These are phyloP conservation scores for Cercospora citrullina DNA, from an alignment of 2,329 filamentous ascomycete species.

Conservation along the genomic window DNA sequence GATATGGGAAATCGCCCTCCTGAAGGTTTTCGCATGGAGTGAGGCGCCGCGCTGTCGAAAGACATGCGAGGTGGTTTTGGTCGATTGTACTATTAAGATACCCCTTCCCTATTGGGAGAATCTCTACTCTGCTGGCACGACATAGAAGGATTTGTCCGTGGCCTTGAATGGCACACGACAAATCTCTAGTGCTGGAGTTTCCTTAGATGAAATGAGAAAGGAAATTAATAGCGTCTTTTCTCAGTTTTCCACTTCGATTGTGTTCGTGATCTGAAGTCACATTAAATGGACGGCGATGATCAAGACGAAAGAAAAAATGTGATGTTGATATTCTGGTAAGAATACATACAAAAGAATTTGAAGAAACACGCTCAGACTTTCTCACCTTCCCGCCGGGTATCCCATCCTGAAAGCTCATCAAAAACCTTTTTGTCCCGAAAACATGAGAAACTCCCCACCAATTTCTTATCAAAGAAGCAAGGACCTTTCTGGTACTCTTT, in stretches of 20 bases:
- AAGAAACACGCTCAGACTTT: neutral
- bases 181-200: conserved; percentile 1
- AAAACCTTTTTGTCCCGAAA: neutral
- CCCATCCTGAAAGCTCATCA: neutral
- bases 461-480: neutral
- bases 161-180: neutral
- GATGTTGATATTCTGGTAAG: no score
- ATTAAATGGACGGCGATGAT: no score
- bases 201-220: neutral
- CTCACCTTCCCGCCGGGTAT: neutral
- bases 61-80: neutral
- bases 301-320: no score
- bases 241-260: no score
- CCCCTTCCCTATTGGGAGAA: neutral
- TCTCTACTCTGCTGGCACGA: conserved; percentile 21
- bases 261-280: no score
- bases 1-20: conserved; percentile 16
- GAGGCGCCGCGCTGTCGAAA: conserved; percentile 8
- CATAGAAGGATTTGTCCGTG: neutral
- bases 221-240: neutral
- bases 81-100: conserved; percentile 18
- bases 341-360: neutral
- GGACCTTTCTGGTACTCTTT: neutral
- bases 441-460: neutral
- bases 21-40: conserved; percentile 5